Evolutionary conservation across 2,329 filamentous ascomycete genomes (phyloP).

Genomic region (Fonsecaea erecta): DNA sequence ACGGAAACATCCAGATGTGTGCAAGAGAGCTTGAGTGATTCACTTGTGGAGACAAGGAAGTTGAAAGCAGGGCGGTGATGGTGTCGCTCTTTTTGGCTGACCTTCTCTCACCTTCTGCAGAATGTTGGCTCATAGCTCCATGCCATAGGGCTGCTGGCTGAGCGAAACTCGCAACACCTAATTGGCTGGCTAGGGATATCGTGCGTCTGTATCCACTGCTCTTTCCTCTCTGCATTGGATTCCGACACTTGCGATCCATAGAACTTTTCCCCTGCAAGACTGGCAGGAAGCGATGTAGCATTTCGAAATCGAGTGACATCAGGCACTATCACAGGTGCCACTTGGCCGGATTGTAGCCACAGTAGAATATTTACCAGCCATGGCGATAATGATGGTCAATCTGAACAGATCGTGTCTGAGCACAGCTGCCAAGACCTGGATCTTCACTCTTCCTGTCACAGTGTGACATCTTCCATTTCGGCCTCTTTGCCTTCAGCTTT

Average conservation of each 20-base stretch:
- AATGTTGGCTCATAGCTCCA: background rate
- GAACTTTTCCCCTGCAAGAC: background rate
- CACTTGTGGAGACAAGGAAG: background rate
- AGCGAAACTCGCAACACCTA: no score
- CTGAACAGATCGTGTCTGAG: background rate
- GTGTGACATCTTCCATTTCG: slow-evolving; percentile 40
- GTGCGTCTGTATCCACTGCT: background rate
- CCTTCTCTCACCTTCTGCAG: background rate
- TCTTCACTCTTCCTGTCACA: slow-evolving; percentile 18
- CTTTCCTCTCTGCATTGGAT: background rate
- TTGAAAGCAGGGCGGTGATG: background rate
- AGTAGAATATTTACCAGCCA: background rate
- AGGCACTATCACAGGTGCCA: background rate
- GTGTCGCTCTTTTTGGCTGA: background rate
- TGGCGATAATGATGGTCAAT: background rate
- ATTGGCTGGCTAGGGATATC: no score
- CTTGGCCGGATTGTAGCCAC: background rate
- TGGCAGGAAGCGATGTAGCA: background rate
- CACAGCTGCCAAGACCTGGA: background rate
- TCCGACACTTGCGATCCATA: background rate
- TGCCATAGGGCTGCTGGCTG: no score
- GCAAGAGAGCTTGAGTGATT: background rate
- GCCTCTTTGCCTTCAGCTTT: slow-evolving; percentile 39
- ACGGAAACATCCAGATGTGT: background rate
- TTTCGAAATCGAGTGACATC: background rate